Base-by-base conservation (phyloP, 129 eudicot genomes). In the Lactuca sativa region DNA sequence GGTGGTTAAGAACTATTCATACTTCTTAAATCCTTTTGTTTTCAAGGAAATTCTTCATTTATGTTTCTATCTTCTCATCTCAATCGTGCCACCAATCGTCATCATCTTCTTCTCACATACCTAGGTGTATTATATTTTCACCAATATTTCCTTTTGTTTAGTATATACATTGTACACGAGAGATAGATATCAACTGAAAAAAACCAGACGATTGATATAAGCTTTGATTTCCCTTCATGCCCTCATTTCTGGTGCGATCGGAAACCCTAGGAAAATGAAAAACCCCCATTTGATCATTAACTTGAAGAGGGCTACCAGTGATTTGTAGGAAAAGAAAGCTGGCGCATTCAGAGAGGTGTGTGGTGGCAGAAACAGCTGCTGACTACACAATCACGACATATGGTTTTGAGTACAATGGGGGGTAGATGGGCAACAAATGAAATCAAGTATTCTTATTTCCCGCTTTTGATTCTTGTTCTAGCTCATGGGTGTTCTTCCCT, bases 351-450 rank as follows among this genome's bases (percentile, higher is more conserved):
- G 72, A 71, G 59, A 68, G 75, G 80, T 74, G 78, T 68, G 74
- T 76, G 88, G 87, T 66, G 84, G 87, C 86, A 81, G 82, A 81
- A 32, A 64, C 63, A 64, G 47, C 33, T 40, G 67, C 78, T 80
- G 80, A 83, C 92, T 76, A 85, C 85, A 78, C 67, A 75, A 54
- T 76, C 54, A 62, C 86, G 40, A 63, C 72, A 48, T 66, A 81
- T 80, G 61, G 75, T 72, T 75, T 61, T 14, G 25, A 62, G 16
- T 78, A 80, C 81, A 30, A 88, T 92, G 97, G 85, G 89, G 80
- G 79, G 59, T 75, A 84, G 82, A 82, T 84, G 90, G 89, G 78
- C 62, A 8, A 60, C 77, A 64, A 33, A 47, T 82, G 77, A 62
- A 64, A 74, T 72, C 59, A 70, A 82, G 41, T 59, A 75, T 60